Conservation (phyloP, 1,284 basidiomycete genomes). For the Moesziomyces sp. region DNA sequence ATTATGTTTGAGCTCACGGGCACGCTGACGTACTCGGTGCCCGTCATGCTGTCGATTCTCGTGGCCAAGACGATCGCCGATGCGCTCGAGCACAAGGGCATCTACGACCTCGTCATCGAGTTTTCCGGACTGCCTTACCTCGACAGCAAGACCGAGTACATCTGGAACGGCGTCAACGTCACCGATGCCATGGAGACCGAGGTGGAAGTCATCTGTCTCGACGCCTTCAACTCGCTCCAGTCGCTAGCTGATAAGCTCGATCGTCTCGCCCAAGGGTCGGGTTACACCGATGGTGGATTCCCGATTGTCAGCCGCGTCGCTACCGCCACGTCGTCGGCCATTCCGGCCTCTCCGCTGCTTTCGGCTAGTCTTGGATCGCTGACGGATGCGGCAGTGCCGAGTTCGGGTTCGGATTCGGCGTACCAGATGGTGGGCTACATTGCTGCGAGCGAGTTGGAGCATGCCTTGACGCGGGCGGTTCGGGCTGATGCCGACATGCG, state of each 20-base stretch:
- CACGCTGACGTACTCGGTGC: slow-evolving; percentile 91
- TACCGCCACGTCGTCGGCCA: not conserved
- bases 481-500: slow-evolving; percentile 18
- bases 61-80: slow-evolving; percentile 88
- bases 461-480: slow-evolving; percentile 71
- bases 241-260: slow-evolving; percentile 75
- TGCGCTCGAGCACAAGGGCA: slow-evolving; percentile 89
- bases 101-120: slow-evolving; percentile 95
- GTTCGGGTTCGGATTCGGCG: slow-evolving; percentile 62
- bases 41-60: slow-evolving; percentile 86
- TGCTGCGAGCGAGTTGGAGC: slow-evolving; percentile 89
- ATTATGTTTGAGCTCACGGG: slow-evolving; percentile 98
- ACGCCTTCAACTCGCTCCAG: slow-evolving; percentile 73
- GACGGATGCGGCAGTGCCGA: slow-evolving; percentile 39
- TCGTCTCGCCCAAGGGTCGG: slow-evolving; percentile 44
- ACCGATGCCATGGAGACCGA: slow-evolving; percentile 58
- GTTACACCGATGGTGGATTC: slow-evolving; percentile 82
- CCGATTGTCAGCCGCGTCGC: slow-evolving; percentile 74
- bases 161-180: slow-evolving; percentile 73
- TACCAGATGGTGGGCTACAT: slow-evolving; percentile 88
- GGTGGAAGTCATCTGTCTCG: slow-evolving; percentile 69
- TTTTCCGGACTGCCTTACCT: slow-evolving; percentile 78
- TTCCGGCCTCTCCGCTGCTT: slow-evolving; percentile 10
- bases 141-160: slow-evolving; percentile 85
- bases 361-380: slow-evolving; percentile 31